These are phyloP conservation scores for Mortierella sp. DNA, from an alignment of 371 early-diverging fungal genomes.

Conservation along the genomic window DNA sequence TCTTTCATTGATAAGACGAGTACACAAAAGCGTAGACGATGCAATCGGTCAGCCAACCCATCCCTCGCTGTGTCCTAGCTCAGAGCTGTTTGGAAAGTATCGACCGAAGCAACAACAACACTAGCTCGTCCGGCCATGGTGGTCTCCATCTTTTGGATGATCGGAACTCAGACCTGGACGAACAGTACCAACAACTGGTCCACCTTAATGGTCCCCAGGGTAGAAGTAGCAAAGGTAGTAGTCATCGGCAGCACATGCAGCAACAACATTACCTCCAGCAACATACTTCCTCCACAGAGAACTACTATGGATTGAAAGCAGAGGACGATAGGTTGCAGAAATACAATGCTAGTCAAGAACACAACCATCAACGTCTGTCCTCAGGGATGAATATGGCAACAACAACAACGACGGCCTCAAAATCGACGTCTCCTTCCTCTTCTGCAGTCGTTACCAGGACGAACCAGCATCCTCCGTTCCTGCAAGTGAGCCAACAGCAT, in stretches of 20 bases:
- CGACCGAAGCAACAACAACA: slow-evolving; percentile 8
- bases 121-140: neutral
- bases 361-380: neutral
- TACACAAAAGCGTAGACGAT: slow-evolving; percentile 2
- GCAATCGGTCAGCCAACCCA: slow-evolving; percentile 23
- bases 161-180: slow-evolving; percentile 31
- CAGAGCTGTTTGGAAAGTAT: slow-evolving; percentile 31
- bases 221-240: neutral
- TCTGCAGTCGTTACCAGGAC: neutral
- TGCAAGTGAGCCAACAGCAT: slow-evolving; percentile 8
- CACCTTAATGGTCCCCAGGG: slow-evolving; percentile 24
- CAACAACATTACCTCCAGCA: slow-evolving; percentile 14
- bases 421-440: neutral
- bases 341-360: slow-evolving; percentile 5
- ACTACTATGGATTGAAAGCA: neutral
- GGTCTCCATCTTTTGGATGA: neutral
- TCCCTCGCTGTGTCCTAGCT: slow-evolving; percentile 31
- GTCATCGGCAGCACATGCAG: neutral
- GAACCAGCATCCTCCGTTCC: slow-evolving; percentile 20
- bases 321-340: neutral
- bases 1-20: neutral
- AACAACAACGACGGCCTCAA: neutral
- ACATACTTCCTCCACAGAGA: neutral
- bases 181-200: slow-evolving; percentile 25
- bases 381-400: neutral